These are phyloP conservation scores for Wickerhamiella pararugosa DNA, from an alignment of 1,139 yeast species.

Conservation along the genomic window DNA sequence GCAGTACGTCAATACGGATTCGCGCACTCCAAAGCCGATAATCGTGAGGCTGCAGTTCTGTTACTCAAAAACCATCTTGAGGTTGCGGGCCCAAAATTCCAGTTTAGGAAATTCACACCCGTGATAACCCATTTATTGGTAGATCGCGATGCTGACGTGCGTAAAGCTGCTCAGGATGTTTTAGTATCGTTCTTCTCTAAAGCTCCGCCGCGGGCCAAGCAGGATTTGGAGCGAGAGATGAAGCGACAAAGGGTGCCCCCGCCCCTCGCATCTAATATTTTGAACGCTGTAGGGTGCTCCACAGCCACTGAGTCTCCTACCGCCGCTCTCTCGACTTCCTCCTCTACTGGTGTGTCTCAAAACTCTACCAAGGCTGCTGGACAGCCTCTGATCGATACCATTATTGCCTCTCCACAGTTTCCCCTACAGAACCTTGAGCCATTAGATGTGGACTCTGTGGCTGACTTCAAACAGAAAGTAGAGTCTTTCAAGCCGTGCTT, in stretches of 20 bases:
- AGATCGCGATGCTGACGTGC: constrained; percentile 25
- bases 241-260: constrained; percentile 26
- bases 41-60: constrained; percentile 32
- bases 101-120: constrained; percentile 31
- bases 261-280: background rate
- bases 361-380: background rate
- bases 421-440: constrained; percentile 22
- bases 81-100: constrained; percentile 26
- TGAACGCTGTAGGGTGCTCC: background rate
- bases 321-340: background rate
- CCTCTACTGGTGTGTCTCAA: background rate
- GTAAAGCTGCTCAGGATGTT: constrained; percentile 25
- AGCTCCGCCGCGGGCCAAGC: constrained; percentile 29
- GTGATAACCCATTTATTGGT: constrained; percentile 28
- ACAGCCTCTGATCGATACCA: constrained; percentile 2
- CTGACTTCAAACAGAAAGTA: constrained; percentile 27
- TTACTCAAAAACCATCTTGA: constrained; percentile 26
- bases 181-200: constrained; percentile 30
- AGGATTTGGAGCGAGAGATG: constrained; percentile 38
- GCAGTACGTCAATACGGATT: constrained; percentile 39
- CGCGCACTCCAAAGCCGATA: constrained; percentile 26
- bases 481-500: constrained; percentile 32
- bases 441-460: constrained; percentile 21
- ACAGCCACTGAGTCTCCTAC: background rate
- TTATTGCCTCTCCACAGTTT: constrained; percentile 15